Evolutionary conservation across 2,329 filamentous ascomycete genomes (phyloP), one percentile per base, ranked within the genome.

Genomic region (Colletotrichum sidae): DNA sequence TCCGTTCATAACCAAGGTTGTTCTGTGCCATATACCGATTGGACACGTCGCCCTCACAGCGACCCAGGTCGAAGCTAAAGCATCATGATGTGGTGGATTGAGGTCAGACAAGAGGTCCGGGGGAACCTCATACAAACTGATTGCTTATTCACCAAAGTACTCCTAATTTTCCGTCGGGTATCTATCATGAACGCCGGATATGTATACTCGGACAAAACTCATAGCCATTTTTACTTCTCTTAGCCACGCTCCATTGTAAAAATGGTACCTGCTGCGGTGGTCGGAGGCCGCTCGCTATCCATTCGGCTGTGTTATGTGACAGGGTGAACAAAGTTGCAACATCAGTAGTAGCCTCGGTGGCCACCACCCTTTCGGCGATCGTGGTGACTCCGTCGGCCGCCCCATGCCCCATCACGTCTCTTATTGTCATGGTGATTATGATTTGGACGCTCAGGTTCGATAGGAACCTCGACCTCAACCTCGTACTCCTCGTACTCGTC

Each of bases 401-500:
- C 60, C 38, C 59, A 49, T 38, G 46, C 60, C 0, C 54, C 52
- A 11, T 62, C 63, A 5, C 63, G 58, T 2, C 63, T 51, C 52
- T 63, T 66, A 38, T 57, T 63, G 12, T 66, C 59, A 11, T 53
- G 58, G 17, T 53, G 63, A 2, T 47, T 50, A 15, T 60, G 39
- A 12, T 55, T 51, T 39, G 37, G 62, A 42, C 67, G 54, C 53
- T 75, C 71, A n/a, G 73, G 70, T 35, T 78, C 75, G 13, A 88
- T 78, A 1, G 77, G 74, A 70, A 92, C 89, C 69, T 97, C 93
- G 33, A 94, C 88, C 73, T 96, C 93, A 46, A 92, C 82, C 73
- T 92, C 89, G 71, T 90, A 89, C 73, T 94, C 91, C 69, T 94
- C 92, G 71, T 88, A 93, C 72, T 93, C 90, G 47, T 91, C 86